These are phyloP conservation scores for Sequoiadendron giganteum DNA, from an alignment of 75 land plant species.

Conservation along the genomic window DNA sequence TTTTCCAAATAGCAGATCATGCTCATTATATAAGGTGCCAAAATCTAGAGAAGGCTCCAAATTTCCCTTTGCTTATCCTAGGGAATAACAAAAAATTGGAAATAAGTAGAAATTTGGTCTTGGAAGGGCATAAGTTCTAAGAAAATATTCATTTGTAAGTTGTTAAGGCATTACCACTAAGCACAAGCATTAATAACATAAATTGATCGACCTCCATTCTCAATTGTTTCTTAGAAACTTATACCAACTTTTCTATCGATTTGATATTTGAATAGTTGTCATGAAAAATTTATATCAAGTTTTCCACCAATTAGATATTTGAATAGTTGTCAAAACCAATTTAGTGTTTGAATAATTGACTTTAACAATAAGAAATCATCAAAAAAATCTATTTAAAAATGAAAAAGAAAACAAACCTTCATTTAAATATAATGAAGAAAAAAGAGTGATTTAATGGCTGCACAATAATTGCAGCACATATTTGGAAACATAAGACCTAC, in stretches of 20 bases:
- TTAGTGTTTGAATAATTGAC: no score
- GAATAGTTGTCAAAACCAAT: no score
- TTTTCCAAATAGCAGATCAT: neutral
- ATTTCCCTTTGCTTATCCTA: neutral
- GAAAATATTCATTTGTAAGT: neutral
- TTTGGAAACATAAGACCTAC: slow-evolving; percentile 75
- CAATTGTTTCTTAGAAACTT: no score
- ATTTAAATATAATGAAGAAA: slow-evolving; percentile 60
- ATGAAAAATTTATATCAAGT: no score
- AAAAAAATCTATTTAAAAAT: no score
- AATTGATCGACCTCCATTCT: neutral
- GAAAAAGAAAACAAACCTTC: no score
- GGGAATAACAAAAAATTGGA: neutral
- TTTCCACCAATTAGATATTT: no score
- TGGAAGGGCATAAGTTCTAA: neutral
- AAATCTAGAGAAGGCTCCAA: neutral
- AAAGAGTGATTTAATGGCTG: slow-evolving; percentile 66
- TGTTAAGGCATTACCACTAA: neutral
- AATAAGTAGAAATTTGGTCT: neutral
- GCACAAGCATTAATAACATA: neutral
- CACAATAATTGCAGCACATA: slow-evolving; percentile 90
- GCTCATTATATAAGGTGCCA: neutral
- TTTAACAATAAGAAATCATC: no score
- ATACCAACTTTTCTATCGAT: no score
- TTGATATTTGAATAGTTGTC: no score